phyloP scores from a whole-genome alignment of 108 stramenopile species.

The Epipyxis sp. region DNA sequence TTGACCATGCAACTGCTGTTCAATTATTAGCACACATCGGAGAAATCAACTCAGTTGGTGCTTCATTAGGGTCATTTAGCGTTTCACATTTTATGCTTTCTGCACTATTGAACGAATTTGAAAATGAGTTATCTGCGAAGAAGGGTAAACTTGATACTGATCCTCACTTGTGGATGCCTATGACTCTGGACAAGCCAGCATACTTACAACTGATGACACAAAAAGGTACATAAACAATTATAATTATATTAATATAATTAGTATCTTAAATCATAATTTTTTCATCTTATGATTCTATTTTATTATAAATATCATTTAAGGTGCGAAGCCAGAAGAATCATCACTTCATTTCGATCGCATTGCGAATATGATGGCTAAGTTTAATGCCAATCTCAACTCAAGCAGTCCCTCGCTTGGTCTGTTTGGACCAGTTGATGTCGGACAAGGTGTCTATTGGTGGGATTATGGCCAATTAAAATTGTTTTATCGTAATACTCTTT shows the following conservation, averaged over 20 bases:
- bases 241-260: too few species aligned
- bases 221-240: too few species aligned
- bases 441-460: conserved; percentile 82
- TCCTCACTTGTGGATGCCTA: conserved; percentile 98
- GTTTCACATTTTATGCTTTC: conserved; percentile 73
- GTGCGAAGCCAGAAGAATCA: not conserved
- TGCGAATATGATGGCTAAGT: conserved; percentile 66
- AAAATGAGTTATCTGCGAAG: conserved; percentile 69
- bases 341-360: conserved; percentile 76
- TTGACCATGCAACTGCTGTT: conserved; percentile 87
- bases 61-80: conserved; percentile 86
- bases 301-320: too few species aligned
- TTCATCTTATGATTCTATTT: too few species aligned
- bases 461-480: conserved; percentile 95
- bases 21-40: conserved; percentile 79
- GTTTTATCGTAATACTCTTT: conserved; percentile 77
- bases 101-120: conserved; percentile 78
- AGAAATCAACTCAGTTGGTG: conserved; percentile 81
- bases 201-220: conserved; percentile 67
- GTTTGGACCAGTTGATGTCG: conserved; percentile 95
- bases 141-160: conserved; percentile 85
- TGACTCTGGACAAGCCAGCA: conserved; percentile 75
- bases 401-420: conserved; percentile 68
- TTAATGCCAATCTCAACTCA: conserved; percentile 43
- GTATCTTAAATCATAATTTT: too few species aligned